phyloP scores from a whole-genome alignment of 176 grass and related monocot genomes.

The Hyparrhenia diplandra region DNA sequence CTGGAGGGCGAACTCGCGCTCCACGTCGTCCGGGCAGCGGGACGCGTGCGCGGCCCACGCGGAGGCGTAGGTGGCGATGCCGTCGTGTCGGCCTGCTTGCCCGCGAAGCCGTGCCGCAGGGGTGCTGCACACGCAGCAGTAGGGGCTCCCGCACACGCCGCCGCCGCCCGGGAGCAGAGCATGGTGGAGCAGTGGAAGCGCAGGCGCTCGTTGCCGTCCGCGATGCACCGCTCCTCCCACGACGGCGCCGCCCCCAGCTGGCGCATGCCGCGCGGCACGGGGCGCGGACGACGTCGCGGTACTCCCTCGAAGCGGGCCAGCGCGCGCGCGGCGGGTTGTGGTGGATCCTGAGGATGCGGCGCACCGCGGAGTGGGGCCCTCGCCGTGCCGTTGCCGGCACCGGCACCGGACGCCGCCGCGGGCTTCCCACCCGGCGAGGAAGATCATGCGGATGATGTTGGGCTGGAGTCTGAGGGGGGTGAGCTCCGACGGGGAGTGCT shows the following conservation, averaged over 20 bases:
- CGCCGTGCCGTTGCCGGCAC: background rate
- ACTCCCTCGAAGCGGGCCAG: slow-evolving; percentile 83
- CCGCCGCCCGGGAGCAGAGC: slow-evolving; percentile 51
- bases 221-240: slow-evolving; percentile 72
- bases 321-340: slow-evolving; percentile 46
- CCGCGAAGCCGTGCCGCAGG: slow-evolving; percentile 64
- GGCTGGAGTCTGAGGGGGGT: slow-evolving; percentile 57
- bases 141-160: slow-evolving; percentile 62
- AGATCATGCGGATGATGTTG: slow-evolving; percentile 88
- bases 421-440: slow-evolving; percentile 63
- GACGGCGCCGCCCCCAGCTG: background rate
- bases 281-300: slow-evolving; percentile 67
- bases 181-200: slow-evolving; percentile 81
- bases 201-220: slow-evolving; percentile 90
- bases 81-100: slow-evolving; percentile 76
- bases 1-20: slow-evolving; percentile 71
- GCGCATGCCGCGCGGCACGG: slow-evolving; percentile 38
- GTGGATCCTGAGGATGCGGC: slow-evolving; percentile 78
- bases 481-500: slow-evolving; percentile 77
- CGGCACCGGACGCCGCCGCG: too few relatives aligned
- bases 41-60: slow-evolving; percentile 59
- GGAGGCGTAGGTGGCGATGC: slow-evolving; percentile 62
- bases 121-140: slow-evolving; percentile 72
- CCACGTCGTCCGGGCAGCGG: slow-evolving; percentile 63
- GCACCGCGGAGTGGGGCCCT: slow-evolving; percentile 19